Conservation (phyloP, 768 basidiomycete species). For the Floccularia luteovirens region DNA sequence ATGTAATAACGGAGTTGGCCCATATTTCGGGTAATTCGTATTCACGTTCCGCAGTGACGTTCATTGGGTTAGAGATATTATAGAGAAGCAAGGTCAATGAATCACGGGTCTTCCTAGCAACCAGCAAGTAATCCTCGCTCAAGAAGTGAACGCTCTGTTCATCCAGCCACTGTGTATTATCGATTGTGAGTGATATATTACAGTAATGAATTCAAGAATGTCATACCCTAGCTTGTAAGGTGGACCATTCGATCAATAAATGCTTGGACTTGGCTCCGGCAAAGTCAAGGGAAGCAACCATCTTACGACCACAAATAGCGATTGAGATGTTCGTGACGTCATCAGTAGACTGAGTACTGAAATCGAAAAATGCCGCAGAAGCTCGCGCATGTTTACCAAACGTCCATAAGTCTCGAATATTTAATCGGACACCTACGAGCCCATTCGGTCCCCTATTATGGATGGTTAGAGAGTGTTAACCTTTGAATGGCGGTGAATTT, state of each 20-base stretch:
- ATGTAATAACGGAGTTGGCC: conserved; percentile 35
- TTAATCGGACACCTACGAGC: conserved; percentile 34
- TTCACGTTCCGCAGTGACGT: conserved; percentile 34
- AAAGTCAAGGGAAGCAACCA: conserved; percentile 35
- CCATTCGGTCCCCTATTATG: conserved; percentile 28
- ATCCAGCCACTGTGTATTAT: conserved; percentile 34
- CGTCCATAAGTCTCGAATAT: conserved; percentile 48
- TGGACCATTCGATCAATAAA: conserved; percentile 43
- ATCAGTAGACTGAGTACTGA: conserved; percentile 25
- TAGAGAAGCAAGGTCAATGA: conserved; percentile 35
- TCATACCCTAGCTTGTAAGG: conserved; percentile 36
- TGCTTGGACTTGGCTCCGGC: conserved; percentile 31
- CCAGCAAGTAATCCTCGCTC: conserved; percentile 35
- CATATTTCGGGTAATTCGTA: conserved; percentile 53
- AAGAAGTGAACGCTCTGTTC: conserved; percentile 40
- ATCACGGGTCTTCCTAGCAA: conserved; percentile 26
- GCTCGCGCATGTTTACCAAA: conserved; percentile 47
- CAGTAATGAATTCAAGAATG: conserved; percentile 1
- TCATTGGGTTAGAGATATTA: conserved; percentile 34
- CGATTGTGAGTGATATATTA: conserved; percentile 2
- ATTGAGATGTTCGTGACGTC: conserved; percentile 27
- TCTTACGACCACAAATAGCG: conserved; percentile 32
- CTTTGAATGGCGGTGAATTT: conserved; percentile 2
- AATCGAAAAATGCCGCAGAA: conserved; percentile 29
- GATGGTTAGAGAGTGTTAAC: conserved; percentile 3